Evolutionary conservation across 768 basidiomycete species (phyloP).

Genomic region (Asterophora parasitica): DNA sequence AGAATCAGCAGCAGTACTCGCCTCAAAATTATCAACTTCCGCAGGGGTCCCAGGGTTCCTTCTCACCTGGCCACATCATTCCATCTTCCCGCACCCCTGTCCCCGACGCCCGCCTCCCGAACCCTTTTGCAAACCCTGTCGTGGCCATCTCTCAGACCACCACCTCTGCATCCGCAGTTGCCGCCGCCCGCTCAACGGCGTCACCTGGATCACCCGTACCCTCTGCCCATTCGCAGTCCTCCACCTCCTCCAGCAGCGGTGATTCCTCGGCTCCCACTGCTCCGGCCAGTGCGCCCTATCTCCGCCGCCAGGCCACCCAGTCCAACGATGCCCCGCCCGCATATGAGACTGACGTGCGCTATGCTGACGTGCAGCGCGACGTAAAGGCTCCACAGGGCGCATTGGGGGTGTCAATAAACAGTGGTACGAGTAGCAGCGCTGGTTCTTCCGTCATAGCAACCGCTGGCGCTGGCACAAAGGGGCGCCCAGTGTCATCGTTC

Average conservation of each 20-base stretch:
- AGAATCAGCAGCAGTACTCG: conserved; percentile 10
- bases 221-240: conserved; percentile 1
- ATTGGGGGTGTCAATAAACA: not conserved
- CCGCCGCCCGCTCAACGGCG: conserved; percentile 10
- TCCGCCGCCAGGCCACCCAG: conserved; percentile 15
- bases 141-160: conserved; percentile 1
- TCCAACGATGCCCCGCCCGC: conserved; percentile 3
- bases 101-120: conserved; percentile 3
- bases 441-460: not conserved
- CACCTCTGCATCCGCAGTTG: not conserved
- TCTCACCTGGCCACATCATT: conserved; percentile 2
- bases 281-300: conserved; percentile 1
- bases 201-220: not conserved
- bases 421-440: not conserved
- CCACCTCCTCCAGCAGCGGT: not conserved
- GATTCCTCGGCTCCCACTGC: not conserved
- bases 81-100: not conserved
- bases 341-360: conserved; percentile 10
- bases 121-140: conserved; percentile 8
- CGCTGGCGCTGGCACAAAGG: not conserved
- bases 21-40: not conserved
- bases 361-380: conserved; percentile 18
- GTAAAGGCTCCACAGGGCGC: conserved; percentile 12
- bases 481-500: conserved; percentile 18
- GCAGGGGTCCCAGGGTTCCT: conserved; percentile 8